Evolutionary conservation across 768 basidiomycete species (phyloP).

Genomic region (Lyophyllum semitale): DNA sequence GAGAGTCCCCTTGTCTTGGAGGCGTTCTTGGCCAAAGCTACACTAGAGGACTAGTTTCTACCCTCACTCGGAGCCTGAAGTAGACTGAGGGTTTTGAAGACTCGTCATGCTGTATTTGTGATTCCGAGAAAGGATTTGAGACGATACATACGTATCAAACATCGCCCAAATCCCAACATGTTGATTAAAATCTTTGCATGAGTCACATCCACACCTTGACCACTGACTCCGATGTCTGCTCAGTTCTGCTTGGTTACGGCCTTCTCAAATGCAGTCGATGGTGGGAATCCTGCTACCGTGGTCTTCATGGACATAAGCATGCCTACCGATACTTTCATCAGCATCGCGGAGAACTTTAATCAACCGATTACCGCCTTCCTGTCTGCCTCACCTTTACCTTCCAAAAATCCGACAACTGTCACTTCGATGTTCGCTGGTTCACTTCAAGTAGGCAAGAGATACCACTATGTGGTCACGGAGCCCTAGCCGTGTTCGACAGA

Average conservation of each 20-base stretch:
- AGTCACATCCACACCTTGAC: background rate
- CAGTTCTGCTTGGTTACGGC: slow-evolving; percentile 44
- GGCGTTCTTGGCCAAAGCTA: too few species aligned
- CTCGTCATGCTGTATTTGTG: too few species aligned
- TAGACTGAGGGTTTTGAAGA: too few species aligned
- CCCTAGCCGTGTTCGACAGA: slow-evolving; percentile 38
- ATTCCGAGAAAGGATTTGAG: too few species aligned
- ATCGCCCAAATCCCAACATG: too few species aligned
- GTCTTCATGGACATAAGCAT: slow-evolving; percentile 33
- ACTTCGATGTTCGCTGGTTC: slow-evolving; percentile 40
- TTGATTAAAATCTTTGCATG: background rate
- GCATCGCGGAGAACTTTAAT: slow-evolving; percentile 42
- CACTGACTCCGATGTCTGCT: slow-evolving; percentile 19
- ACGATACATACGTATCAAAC: too few species aligned
- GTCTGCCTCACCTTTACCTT: slow-evolving; percentile 9
- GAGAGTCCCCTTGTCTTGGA: too few species aligned
- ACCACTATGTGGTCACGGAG: slow-evolving; percentile 45
- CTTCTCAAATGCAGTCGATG: slow-evolving; percentile 40
- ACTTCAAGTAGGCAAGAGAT: slow-evolving; percentile 28
- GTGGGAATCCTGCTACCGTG: slow-evolving; percentile 47
- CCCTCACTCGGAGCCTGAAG: too few species aligned
- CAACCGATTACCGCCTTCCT: slow-evolving; percentile 33
- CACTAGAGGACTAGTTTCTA: too few species aligned
- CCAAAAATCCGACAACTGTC: slow-evolving; percentile 16
- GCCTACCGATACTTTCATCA: slow-evolving; percentile 27